A percentile compares a stretch with the other conserved stretches of the same genome.
Conservation (phyloP, 2,329 filamentous ascomycete genomes). For the Leptographium lundbergii region DNA sequence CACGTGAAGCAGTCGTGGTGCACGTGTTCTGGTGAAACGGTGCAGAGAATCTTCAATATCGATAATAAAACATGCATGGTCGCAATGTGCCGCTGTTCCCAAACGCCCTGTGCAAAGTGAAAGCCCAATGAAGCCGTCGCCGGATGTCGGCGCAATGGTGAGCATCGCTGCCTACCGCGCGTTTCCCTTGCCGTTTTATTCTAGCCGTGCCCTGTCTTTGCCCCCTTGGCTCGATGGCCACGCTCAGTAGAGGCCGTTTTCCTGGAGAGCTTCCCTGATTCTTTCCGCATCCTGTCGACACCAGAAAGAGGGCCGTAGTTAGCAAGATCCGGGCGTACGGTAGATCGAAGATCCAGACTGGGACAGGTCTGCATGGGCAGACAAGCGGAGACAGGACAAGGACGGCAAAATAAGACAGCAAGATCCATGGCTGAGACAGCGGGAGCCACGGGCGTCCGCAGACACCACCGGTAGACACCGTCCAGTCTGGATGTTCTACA, state of each 20-base stretch:
- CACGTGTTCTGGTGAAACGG: not conserved
- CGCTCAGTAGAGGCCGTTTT: not conserved
- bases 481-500: constrained; percentile 34
- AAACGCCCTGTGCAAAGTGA: not conserved
- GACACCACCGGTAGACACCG: not conserved
- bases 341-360: not conserved
- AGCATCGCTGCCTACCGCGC: not conserved
- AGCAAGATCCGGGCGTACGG: not conserved
- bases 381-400: not conserved
- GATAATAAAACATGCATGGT: not conserved
- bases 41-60: not conserved
- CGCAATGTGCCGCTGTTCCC: not conserved
- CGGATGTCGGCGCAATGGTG: not conserved
- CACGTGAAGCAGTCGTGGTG: not conserved
- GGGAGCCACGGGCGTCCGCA: not conserved
- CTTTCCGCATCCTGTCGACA: not conserved
- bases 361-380: not conserved
- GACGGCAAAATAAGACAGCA: not conserved
- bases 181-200: not conserved
- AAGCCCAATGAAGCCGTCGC: not conserved
- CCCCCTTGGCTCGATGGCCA: not conserved
- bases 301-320: not conserved
- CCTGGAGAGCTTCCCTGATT: not conserved
- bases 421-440: not conserved
- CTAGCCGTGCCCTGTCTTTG: not conserved